A percentile compares a stretch with the other conserved stretches of the same genome.
These are phyloP conservation scores for Trametes versicolor DNA, from an alignment of 1,284 basidiomycete genomes.

Conservation along the genomic window DNA sequence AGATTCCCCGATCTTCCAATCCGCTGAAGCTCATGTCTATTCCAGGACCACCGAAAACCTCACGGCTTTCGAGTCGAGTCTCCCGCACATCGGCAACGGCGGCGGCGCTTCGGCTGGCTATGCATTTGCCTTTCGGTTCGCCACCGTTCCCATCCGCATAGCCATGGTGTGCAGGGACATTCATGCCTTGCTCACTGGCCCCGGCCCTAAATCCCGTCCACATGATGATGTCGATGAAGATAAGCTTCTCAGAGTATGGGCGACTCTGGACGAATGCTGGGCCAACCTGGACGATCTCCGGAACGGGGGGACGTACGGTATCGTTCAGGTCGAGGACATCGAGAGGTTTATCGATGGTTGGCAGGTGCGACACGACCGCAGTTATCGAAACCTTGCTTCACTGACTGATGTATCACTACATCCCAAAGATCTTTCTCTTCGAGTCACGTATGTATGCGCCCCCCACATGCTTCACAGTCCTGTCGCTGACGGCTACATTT, in stretches of 20 bases:
- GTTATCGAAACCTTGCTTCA: constrained; percentile 28
- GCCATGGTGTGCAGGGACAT: constrained; percentile 78
- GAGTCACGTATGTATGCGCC: constrained; percentile 71
- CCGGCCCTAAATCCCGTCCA: constrained; percentile 73
- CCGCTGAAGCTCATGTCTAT: constrained; percentile 24
- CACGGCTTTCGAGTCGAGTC: constrained; percentile 70
- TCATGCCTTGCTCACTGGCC: constrained; percentile 78
- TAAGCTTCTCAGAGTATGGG: constrained; percentile 79
- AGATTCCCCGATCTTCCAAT: constrained; percentile 7
- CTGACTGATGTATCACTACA: constrained; percentile 19
- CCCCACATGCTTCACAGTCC: constrained; percentile 5
- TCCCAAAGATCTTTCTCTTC: constrained; percentile 73
- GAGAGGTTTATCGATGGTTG: constrained; percentile 75
- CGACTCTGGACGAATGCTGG: constrained; percentile 82
- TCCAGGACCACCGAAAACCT: constrained; percentile 73
- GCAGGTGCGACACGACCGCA: constrained; percentile 58
- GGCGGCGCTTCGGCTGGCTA: constrained; percentile 47
- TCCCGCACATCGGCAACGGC: constrained; percentile 55
- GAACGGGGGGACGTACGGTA: constrained; percentile 46
- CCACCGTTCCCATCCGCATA: constrained; percentile 75
- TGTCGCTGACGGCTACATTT: constrained; percentile 23
- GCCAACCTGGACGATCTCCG: constrained; percentile 79
- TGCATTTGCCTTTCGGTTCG: constrained; percentile 52
- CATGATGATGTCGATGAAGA: constrained; percentile 67
- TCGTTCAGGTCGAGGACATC: constrained; percentile 63